Evolutionary conservation across 2,329 filamentous ascomycete genomes (phyloP), one percentile per base, ranked within the genome.

Genomic region (Cercospora berteroae): DNA sequence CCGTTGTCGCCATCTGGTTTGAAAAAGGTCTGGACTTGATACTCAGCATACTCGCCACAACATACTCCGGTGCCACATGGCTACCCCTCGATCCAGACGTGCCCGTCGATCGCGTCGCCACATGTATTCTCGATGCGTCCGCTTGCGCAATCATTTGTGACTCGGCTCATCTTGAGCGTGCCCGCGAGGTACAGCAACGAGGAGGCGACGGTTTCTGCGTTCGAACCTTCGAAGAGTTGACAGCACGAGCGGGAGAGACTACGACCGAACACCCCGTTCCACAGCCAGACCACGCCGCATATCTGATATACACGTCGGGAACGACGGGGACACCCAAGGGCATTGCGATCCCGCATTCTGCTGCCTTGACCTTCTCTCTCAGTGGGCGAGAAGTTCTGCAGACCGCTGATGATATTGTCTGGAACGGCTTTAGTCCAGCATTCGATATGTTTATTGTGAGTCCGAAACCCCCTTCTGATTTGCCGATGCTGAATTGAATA

Each of bases 251-350:
- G 6, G 42, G 29, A 12, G 29, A 3, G 8, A 25, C 18, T 20
- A 56, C 60, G 13, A 2, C 25, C 8, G 9, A 23, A n/a, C 50
- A 20, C 13, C 13, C 20, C 18, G 67, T 60, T 8, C 69, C 70
- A 50, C 56, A 36, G 2, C 68, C 70, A 42, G 52, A 66, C 29
- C 63, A 73, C 64, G 72, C 70, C 29, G 70, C 70, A 23, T 74
- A 71, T 56, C 68, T 77, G 29, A 74, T 77, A 27, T 76, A 74
- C 68, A 74, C 76, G 31, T 73, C 72, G 20, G 73, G 75, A n/a
- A 73, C 71, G 20, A 74, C 71, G 6, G 72, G 73, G 8, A 70
- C 71, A 9, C 72, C 75, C 5, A 77, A 75, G 50, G 73, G 73
- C 1, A 72, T 74, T 23, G 69, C 70, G 1, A 72, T 73, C 23